Evolutionary conservation across 257 asterid species (phyloP).

Genomic region (Fraxinus pennsylvanica): DNA sequence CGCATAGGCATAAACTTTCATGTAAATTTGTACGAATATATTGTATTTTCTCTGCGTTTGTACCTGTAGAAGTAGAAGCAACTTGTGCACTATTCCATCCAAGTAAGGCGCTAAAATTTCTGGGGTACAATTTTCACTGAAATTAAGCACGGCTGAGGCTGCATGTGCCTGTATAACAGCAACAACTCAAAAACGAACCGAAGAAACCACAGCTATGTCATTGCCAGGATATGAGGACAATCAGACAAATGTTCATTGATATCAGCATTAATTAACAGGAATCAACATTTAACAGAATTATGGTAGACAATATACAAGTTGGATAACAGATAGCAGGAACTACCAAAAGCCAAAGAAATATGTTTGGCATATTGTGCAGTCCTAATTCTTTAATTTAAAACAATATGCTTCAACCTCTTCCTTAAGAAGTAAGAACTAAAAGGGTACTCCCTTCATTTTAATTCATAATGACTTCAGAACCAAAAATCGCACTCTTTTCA

Average conservation of each 20-base stretch:
- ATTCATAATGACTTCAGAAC: background rate
- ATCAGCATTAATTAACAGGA: background rate
- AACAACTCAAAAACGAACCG: slow-evolving; percentile 8
- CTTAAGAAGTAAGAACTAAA: background rate
- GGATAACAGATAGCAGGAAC: background rate
- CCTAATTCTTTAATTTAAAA: background rate
- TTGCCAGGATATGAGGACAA: slow-evolving; percentile 15
- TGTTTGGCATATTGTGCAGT: background rate
- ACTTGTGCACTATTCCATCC: slow-evolving; percentile 81
- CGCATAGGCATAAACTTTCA: background rate
- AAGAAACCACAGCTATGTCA: background rate
- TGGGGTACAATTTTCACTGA: slow-evolving; percentile 90
- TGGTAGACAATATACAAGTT: background rate
- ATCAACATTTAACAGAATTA: background rate
- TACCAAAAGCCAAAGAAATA: background rate
- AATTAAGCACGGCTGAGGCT: slow-evolving; percentile 95
- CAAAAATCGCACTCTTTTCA: too few species aligned
- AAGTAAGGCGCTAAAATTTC: slow-evolving; percentile 84
- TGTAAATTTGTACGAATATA: background rate
- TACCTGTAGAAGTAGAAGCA: slow-evolving; percentile 85
- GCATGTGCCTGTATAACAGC: slow-evolving; percentile 79
- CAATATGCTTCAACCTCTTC: background rate
- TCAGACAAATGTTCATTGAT: background rate
- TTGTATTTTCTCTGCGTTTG: slow-evolving; percentile 9
- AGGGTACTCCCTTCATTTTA: background rate